Conservation (phyloP, 2,329 filamentous ascomycete species). For the Shiraia bambusicola region DNA sequence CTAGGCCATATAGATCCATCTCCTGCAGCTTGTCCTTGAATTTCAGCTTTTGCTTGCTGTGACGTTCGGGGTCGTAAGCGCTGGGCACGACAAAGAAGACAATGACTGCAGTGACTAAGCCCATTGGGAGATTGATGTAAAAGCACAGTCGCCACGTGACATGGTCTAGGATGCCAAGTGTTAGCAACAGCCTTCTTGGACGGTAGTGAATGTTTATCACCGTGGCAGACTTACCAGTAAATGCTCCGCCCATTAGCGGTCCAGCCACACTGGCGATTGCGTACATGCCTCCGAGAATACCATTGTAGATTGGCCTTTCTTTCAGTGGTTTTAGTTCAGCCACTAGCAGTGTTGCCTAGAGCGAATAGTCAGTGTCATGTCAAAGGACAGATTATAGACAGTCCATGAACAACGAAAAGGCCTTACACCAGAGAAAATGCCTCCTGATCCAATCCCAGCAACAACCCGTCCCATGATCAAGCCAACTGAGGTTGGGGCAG, state of each 20-base stretch:
- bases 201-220: neutral
- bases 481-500: conserved; percentile 44
- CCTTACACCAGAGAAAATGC: conserved; percentile 47
- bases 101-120: conserved; percentile 15
- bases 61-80: conserved; percentile 1
- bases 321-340: conserved; percentile 42
- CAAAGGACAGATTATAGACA: no score
- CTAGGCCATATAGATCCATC: conserved; percentile 35
- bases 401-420: neutral
- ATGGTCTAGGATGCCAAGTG: conserved; percentile 14
- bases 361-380: neutral
- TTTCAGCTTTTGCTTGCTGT: conserved; percentile 1
- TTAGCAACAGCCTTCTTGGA: neutral
- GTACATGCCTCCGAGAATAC: conserved; percentile 47
- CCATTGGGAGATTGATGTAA: conserved; percentile 26
- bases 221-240: conserved; percentile 12
- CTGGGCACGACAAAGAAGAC: conserved; percentile 44
- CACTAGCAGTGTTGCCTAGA: conserved; percentile 35
- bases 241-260: conserved; percentile 32
- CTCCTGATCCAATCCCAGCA: conserved; percentile 50
- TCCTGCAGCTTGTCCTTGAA: conserved; percentile 5
- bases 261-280: conserved; percentile 39
- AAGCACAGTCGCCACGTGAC: conserved; percentile 19
- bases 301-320: conserved; percentile 48
- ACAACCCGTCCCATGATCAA: conserved; percentile 51